These are phyloP conservation scores for Neospermospora avenae DNA, from an alignment of 2,329 filamentous ascomycete genomes.

Conservation along the genomic window DNA sequence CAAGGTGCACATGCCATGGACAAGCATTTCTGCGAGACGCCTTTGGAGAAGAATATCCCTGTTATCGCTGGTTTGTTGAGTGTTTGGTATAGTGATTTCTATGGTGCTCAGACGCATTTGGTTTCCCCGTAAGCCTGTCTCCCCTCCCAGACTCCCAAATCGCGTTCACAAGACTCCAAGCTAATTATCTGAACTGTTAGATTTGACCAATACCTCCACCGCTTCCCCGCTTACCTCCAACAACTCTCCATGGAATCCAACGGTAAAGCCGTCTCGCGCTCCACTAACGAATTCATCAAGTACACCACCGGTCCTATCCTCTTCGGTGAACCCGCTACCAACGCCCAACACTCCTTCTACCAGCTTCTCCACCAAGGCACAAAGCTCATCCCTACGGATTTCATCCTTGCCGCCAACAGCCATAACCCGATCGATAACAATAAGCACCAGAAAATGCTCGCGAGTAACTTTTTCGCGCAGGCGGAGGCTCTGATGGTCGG, in stretches of 20 bases:
- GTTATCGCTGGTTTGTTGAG: constrained; percentile 87
- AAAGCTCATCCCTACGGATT: constrained; percentile 97
- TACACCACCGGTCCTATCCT: constrained; percentile 96
- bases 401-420: constrained; percentile 92
- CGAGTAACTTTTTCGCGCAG: constrained; percentile 88
- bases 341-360: constrained; percentile 99
- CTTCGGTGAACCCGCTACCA: constrained; percentile 97
- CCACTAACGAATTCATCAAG: constrained; percentile 82
- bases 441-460: constrained; percentile 94
- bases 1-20: constrained; percentile 96
- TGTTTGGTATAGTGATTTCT: constrained; percentile 99
- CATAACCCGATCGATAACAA: constrained; percentile 94
- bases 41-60: constrained; percentile 92
- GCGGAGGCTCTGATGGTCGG: constrained; percentile 88
- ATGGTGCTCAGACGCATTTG: constrained; percentile 94
- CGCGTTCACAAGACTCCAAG: not conserved
- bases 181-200: constrained; percentile 46
- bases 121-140: constrained; percentile 74
- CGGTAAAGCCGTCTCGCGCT: constrained; percentile 92
- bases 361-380: constrained; percentile 98
- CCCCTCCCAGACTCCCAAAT: not conserved
- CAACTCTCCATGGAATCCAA: constrained; percentile 99
- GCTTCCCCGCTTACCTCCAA: constrained; percentile 98
- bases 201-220: constrained; percentile 98
- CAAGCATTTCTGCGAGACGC: constrained; percentile 91